Evolutionary conservation across 2,329 filamentous ascomycete species (phyloP).

Genomic region (Coniochaeta sp.): DNA sequence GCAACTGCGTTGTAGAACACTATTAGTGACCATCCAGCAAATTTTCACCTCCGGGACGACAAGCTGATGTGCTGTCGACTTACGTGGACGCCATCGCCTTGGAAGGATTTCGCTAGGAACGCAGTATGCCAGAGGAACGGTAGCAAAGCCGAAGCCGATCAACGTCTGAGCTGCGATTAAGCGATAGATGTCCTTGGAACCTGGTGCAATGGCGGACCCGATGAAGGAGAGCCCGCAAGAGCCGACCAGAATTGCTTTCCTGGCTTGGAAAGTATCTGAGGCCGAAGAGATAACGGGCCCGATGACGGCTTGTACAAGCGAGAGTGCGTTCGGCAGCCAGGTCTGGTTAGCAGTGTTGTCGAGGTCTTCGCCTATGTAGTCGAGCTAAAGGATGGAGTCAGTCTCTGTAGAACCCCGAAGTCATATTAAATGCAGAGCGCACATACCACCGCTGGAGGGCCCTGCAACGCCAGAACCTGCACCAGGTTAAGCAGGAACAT

Average conservation of each 20-base stretch:
- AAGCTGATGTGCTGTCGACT: background rate
- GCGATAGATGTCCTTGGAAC: background rate
- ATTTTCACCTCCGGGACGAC: no score
- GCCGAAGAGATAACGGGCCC: background rate
- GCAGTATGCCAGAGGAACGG: background rate
- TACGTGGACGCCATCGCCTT: conserved; percentile 1
- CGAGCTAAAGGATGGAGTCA: no score
- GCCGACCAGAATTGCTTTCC: background rate
- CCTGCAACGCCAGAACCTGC: background rate
- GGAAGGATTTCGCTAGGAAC: conserved; percentile 1
- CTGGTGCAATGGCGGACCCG: background rate
- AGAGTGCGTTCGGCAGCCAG: conserved; percentile 2
- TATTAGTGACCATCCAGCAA: no score
- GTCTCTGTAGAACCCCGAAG: no score
- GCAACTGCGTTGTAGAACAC: background rate
- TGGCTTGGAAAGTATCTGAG: background rate
- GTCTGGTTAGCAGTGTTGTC: background rate
- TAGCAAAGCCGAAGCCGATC: background rate
- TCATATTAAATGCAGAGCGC: background rate
- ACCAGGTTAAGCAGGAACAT: conserved; percentile 3
- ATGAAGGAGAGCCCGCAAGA: background rate
- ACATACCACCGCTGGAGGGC: background rate
- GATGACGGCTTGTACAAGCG: background rate
- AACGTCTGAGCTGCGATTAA: background rate
- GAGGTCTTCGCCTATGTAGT: background rate